Percentiles rank a stretch among this genome's conserved stretches.
Conservation (phyloP, 768 basidiomycete species). For the Russula compacta region DNA sequence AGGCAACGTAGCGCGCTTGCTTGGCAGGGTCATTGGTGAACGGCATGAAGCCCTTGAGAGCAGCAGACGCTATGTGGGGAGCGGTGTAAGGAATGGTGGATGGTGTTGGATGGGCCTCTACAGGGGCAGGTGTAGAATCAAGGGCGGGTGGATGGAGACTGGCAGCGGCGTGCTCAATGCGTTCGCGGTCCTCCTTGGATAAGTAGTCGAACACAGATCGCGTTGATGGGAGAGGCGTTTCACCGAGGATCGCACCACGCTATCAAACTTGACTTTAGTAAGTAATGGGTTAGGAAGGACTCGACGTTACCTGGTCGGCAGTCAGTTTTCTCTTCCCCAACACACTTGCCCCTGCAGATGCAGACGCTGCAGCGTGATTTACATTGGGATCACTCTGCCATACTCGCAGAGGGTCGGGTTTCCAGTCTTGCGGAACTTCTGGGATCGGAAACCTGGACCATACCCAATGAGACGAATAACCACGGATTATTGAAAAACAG, state of each 20-base stretch:
- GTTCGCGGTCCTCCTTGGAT: conserved; percentile 84
- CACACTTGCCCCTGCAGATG: conserved; percentile 48
- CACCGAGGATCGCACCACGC: conserved; percentile 81
- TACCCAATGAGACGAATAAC: conserved; percentile 18
- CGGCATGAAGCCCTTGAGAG: conserved; percentile 83
- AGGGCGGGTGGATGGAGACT: conserved; percentile 23
- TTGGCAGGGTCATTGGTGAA: conserved; percentile 69
- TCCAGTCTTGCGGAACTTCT: conserved; percentile 77
- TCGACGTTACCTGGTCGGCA: conserved; percentile 6
- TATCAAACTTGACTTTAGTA: conserved; percentile 25
- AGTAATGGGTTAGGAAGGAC: no score
- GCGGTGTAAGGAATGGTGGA: conserved; percentile 41
- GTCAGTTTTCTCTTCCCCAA: conserved; percentile 27
- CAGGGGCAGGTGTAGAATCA: conserved; percentile 23
- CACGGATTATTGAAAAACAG: conserved; percentile 21
- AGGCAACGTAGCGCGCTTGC: conserved; percentile 78
- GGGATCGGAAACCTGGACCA: conserved; percentile 69
- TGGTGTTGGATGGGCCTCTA: conserved; percentile 22
- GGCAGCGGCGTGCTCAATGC: conserved; percentile 53
- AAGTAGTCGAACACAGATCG: conserved; percentile 92
- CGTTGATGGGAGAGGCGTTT: conserved; percentile 59
- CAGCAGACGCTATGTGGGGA: conserved; percentile 76
- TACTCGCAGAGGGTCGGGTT: conserved; percentile 69
- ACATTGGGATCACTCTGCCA: conserved; percentile 45
- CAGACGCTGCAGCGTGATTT: conserved; percentile 28